Evolutionary conservation across 2,329 filamentous ascomycete genomes (phyloP).

Genomic region (Ilyonectria sp.): DNA sequence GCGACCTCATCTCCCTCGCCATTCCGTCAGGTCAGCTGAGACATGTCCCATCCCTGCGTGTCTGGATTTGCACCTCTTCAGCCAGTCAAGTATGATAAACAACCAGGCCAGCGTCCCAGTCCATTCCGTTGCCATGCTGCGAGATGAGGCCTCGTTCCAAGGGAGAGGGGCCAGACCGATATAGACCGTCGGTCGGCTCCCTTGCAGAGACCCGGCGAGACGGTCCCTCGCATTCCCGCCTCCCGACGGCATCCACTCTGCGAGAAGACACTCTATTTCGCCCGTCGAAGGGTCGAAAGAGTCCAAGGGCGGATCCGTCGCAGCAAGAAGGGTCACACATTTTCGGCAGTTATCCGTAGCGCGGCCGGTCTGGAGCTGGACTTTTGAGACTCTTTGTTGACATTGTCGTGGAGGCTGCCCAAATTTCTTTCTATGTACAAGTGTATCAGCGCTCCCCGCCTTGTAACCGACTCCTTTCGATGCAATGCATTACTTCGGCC

Average conservation of each 20-base stretch:
- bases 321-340: neutral
- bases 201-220: constrained; percentile 1
- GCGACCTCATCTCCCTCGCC: constrained; percentile 3
- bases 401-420: constrained; percentile 39
- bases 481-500: constrained; percentile 49
- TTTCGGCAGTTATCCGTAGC: neutral
- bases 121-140: constrained; percentile 14
- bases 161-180: neutral
- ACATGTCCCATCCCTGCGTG: constrained; percentile 9
- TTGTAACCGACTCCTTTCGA: constrained; percentile 48
- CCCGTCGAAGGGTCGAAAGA: neutral
- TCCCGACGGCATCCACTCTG: neutral
- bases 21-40: constrained; percentile 15
- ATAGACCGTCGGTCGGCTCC: neutral
- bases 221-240: constrained; percentile 10
- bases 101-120: neutral
- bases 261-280: neutral
- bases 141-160: constrained; percentile 24
- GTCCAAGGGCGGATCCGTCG: neutral
- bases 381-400: constrained; percentile 34
- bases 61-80: neutral
- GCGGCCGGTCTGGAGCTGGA: neutral
- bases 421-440: constrained; percentile 46
- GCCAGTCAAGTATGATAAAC: constrained; percentile 21
- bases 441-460: constrained; percentile 47